phyloP scores from a whole-genome alignment of 257 asterid genomes.

The Cordia subcordata region DNA sequence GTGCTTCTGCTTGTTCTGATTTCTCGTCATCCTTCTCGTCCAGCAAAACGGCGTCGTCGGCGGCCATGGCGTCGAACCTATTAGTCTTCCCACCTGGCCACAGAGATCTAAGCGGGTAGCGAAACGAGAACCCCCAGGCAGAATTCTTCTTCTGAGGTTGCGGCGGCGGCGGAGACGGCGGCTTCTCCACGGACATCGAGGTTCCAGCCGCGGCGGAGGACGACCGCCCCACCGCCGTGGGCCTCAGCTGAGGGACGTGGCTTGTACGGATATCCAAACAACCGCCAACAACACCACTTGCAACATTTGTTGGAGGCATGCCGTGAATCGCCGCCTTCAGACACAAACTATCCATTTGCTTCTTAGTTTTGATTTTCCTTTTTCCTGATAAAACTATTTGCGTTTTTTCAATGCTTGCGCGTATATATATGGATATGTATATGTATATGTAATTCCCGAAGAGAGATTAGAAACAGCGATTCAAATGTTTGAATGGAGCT shows the following conservation, averaged over 20 bases:
- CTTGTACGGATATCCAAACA: constrained; percentile 45
- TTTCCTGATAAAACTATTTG: neutral
- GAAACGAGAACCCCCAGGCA: constrained; percentile 77
- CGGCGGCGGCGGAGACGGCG: constrained; percentile 15
- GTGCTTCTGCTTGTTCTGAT: neutral
- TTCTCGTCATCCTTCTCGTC: constrained; percentile 34
- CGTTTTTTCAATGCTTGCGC: neutral
- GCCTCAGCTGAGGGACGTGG: constrained; percentile 26
- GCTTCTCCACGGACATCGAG: constrained; percentile 52
- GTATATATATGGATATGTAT: neutral
- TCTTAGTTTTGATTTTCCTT: neutral
- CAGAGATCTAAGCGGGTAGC: constrained; percentile 66
- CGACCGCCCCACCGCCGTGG: constrained; percentile 19
- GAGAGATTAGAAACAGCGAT: constrained; percentile 17
- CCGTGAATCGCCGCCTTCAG: constrained; percentile 68
- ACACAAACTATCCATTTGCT: constrained; percentile 65
- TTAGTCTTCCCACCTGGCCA: constrained; percentile 49
- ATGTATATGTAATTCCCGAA: neutral
- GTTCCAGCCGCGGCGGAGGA: neutral
- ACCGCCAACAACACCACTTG: constrained; percentile 27
- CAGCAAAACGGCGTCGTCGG: constrained; percentile 55
- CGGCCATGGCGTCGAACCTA: constrained; percentile 52
- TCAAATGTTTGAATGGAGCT: constrained; percentile 30
- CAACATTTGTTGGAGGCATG: constrained; percentile 48
- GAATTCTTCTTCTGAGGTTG: constrained; percentile 22